Base-by-base conservation (phyloP, 805 yeast genomes). In the Groenewaldozyma tartarivorans region DNA sequence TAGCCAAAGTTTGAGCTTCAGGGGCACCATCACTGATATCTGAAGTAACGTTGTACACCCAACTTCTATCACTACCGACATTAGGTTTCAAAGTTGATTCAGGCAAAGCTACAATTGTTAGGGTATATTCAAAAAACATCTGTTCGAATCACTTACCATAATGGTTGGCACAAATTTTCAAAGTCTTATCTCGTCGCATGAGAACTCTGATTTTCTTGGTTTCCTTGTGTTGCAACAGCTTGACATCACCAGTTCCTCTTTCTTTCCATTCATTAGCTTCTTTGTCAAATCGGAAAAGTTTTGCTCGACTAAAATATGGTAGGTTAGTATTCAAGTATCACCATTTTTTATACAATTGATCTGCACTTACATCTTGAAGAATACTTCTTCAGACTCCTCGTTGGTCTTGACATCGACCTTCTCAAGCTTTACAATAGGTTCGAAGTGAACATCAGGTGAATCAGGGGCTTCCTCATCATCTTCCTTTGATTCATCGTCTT, bases 151-250 rank as follows among this genome's bases (percentile, higher is more conserved):
- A 24, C 29, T 9, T 24, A 24, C 29, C 29, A 67, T 77, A 77
- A 67, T 92, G 98, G 72, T 92, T 92, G 55, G 98, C 98, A 67
- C 98, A 92, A 58, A 92, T 81, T 74, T 92, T 92, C 61, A 92
- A 75, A 42, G 97, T 92, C 74, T 90, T 90, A 71, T 92, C 98
- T 72, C 98, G 86, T 77, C 98, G 86, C 98, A 92, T 92, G 60
- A 92, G 72, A 51, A 92, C 66, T 71, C 98, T 81, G 49, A 84
- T 85, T 69, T 86, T 88, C 44, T 75, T 74, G 44, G 85, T 69
- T 47, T 68, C 67, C 65, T 86, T 87, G 71, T 90, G 96, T 70
- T 90, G 73, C 62, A 92, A 77, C 66, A 92, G 85, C 68, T 92
- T 86, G 55, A 87, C 95, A 60, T 92, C 98, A 58, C 98, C 98